A percentile compares a stretch with the other conserved stretches of the same genome.
phyloP scores from a whole-genome alignment of 73 alveolate species.

The Blepharisma japonicum region DNA sequence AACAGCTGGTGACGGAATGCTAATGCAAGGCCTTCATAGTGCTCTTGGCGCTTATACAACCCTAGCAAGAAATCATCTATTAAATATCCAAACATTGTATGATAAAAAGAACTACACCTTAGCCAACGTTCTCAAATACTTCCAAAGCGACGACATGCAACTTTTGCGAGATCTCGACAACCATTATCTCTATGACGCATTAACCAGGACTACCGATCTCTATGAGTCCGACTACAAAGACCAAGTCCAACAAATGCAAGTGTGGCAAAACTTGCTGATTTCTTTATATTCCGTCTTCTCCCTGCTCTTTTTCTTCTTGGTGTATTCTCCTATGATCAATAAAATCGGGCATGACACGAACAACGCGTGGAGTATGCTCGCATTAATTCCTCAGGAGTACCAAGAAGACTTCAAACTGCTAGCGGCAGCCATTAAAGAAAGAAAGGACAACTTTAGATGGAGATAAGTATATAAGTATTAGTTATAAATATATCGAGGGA shows the following conservation, averaged over 20 bases:
- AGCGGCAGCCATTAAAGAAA: neutral
- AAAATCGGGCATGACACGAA: neutral
- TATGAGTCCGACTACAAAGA: neutral
- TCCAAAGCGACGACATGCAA: neutral
- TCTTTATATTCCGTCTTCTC: neutral
- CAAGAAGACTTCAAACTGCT: neutral
- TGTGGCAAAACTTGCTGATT: neutral
- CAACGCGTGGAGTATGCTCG: neutral
- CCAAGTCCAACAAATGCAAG: neutral
- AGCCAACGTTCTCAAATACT: neutral
- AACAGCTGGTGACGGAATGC: neutral
- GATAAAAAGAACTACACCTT: neutral
- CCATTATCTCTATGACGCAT: neutral
- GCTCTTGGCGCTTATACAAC: slow-evolving; percentile 7
- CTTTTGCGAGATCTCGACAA: neutral
- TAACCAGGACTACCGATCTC: neutral
- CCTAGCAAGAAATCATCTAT: neutral
- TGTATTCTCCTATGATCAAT: slow-evolving; percentile 2
- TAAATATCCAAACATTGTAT: neutral
- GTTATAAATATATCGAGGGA: no score
- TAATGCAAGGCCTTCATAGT: slow-evolving; percentile 10
- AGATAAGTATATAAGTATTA: neutral
- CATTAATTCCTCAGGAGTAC: neutral
- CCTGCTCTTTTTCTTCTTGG: neutral
- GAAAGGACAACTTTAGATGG: neutral